A percentile compares a stretch with the other conserved stretches of the same genome.
These are phyloP conservation scores for Hyaloscypha variabilis DNA, from an alignment of 495 filamentous ascomycete genomes.

Conservation along the genomic window DNA sequence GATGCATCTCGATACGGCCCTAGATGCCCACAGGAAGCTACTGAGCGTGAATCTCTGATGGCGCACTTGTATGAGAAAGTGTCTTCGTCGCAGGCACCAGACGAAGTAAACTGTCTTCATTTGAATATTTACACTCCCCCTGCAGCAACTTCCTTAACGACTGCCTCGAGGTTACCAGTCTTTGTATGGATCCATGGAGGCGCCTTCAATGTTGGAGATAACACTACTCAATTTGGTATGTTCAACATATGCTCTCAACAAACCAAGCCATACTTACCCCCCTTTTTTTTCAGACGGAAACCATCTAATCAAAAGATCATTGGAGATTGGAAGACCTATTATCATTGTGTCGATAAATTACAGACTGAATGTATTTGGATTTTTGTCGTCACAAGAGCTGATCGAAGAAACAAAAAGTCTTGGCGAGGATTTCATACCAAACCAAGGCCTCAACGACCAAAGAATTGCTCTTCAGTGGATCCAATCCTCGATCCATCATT, in stretches of 20 bases:
- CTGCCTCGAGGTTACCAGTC: not conserved
- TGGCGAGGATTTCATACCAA: not conserved
- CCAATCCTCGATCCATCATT: not conserved
- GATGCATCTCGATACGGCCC: not conserved
- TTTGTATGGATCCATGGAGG: slow-evolving; percentile 4
- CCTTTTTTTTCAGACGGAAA: not conserved
- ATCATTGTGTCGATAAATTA: not conserved
- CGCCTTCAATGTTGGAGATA: not conserved
- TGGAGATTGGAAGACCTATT: not conserved
- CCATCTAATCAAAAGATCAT: not conserved
- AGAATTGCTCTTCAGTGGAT: not conserved
- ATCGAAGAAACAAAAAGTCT: not conserved
- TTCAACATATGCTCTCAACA: not conserved
- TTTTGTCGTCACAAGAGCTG: not conserved
- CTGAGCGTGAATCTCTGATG: not conserved
- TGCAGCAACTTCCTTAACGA: not conserved
- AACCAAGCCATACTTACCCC: not conserved
- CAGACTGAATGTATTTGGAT: not conserved
- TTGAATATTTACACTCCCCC: not conserved
- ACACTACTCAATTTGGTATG: not conserved
- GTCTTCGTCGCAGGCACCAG: not conserved
- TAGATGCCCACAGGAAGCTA: not conserved
- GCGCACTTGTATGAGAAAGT: not conserved
- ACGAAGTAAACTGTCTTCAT: not conserved
- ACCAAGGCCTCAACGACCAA: not conserved